Conservation (phyloP, 768 basidiomycete species). For the Phlebiopsis gigantea region DNA sequence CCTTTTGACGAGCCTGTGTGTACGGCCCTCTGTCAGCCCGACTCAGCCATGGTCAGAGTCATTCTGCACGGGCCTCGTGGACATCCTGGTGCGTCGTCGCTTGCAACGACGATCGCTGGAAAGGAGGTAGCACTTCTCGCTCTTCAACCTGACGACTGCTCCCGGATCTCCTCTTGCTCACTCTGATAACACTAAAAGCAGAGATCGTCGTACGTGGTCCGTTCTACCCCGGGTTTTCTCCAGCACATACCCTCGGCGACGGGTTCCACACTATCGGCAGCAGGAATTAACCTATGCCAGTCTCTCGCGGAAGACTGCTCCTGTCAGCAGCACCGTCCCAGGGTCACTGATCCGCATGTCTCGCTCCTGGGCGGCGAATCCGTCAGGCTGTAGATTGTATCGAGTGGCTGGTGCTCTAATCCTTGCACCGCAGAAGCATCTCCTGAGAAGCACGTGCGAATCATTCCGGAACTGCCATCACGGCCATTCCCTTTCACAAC, state of each 20-base stretch:
- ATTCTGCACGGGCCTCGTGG: neutral
- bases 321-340: neutral
- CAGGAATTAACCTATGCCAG: neutral
- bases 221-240: constrained; percentile 5
- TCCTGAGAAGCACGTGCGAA: neutral
- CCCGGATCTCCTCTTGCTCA: constrained; percentile 1
- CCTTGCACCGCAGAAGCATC: neutral
- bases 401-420: neutral
- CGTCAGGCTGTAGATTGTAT: neutral
- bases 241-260: neutral
- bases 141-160: neutral
- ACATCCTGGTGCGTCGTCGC: neutral
- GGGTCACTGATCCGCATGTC: neutral
- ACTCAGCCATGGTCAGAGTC: neutral
- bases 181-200: neutral
- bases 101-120: neutral
- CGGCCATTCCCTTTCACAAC: neutral
- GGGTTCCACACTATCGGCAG: neutral
- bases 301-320: neutral
- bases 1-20: neutral
- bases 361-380: neutral
- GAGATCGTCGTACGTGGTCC: constrained; percentile 1
- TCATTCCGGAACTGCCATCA: neutral
- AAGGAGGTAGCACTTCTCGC: neutral
- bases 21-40: neutral